phyloP scores from a whole-genome alignment of 2,329 filamentous ascomycete genomes.

The Fusarium nygamai region DNA sequence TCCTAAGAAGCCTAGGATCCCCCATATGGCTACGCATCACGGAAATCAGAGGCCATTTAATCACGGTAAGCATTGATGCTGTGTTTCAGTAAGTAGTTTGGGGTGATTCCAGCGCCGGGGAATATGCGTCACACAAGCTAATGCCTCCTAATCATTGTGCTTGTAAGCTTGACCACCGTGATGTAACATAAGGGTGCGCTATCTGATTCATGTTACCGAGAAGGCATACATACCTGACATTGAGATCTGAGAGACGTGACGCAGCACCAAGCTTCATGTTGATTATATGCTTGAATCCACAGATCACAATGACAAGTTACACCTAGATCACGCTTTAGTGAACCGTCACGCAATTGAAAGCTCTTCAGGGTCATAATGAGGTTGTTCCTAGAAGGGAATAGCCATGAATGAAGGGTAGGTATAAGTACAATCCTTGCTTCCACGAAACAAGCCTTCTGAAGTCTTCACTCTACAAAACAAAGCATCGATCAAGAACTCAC shows the following conservation, averaged over 20 bases:
- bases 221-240: rapidly evolving
- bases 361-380: rapidly evolving
- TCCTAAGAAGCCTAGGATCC: rapidly evolving
- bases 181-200: not conserved
- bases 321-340: not conserved
- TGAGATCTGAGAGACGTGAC: not conserved
- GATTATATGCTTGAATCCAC: not conserved
- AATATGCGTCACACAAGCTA: not conserved
- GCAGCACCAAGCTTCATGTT: not conserved
- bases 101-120: not conserved
- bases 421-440: rapidly evolving
- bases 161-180: rapidly evolving
- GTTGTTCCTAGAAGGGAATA: rapidly evolving
- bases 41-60: rapidly evolving
- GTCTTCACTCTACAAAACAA: not conserved
- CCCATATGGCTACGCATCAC: not conserved
- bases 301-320: not conserved
- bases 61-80: rapidly evolving
- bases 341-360: not conserved
- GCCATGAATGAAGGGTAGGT: rapidly evolving
- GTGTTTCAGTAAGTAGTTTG: not conserved
- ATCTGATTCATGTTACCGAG: not conserved
- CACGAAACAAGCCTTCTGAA: rapidly evolving
- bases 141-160: rapidly evolving
- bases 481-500: rapidly evolving